Evolutionary conservation across 2,329 filamentous ascomycete species (phyloP), one percentile per base, ranked within the genome.

Genomic region (Fusarium sp.): DNA sequence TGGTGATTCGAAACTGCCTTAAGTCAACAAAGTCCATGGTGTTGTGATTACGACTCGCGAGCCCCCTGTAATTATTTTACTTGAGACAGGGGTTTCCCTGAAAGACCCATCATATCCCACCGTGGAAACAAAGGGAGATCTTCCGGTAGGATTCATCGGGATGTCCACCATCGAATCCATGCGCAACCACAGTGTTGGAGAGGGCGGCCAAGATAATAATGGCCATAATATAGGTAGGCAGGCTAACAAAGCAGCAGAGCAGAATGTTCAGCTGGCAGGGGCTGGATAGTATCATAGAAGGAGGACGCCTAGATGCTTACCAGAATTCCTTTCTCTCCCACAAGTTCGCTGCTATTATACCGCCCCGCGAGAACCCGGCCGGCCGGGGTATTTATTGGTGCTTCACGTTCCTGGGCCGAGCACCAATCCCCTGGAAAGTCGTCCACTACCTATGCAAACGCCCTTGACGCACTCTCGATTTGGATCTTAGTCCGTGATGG

Each of bases 401-500:
- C 52, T 37, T 68, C 38, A 43, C 33, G 44, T 63, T 33, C 57
- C 44, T 56, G 64, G 47, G 43, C 63, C 60, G 38, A 65, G 62
- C 52, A 44, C 67, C 35, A 37, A 64, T 49, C 64, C 60, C 71
- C 52, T 67, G 60, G 65, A 75, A 68, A 67, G 54, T 69, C 60
- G 40, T 70, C 43, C 32, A 58, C 58, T 53, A 68, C 43, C 60
- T 61, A 64, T 67, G 66, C 70, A 67, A 67, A 71, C 62, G 66
- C 72, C 74, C 60, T 67, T 72, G 63, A 69, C 59, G 62, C 72
- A 73, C 60, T 67, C 75, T 74, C 69, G 66, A 76, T 77, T 74
- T 47, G 75, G 73, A 59, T 63, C 59, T 54, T 65, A 49, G 69
- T 54, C 75, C 71, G 75, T 70, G 66, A 76, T 73, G 46, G 75